These are phyloP conservation scores for Fusarium neocosmosporiellum DNA, from an alignment of 2,329 filamentous ascomycete genomes.

Conservation along the genomic window DNA sequence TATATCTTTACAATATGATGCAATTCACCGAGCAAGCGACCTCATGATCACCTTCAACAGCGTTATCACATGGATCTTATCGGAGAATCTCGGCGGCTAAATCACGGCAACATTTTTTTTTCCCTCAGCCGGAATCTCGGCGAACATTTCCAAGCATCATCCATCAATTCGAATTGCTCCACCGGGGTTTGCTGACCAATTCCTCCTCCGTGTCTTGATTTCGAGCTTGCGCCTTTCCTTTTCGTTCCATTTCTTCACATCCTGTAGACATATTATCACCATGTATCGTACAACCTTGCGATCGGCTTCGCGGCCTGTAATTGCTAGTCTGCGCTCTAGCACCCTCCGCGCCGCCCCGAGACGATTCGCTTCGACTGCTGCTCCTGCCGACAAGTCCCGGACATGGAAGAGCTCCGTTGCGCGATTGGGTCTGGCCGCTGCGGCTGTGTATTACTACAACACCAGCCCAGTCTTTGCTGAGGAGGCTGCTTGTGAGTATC, in stretches of 20 bases:
- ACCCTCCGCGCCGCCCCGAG: slow-evolving; percentile 55
- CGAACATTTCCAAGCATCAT: slow-evolving; percentile 32
- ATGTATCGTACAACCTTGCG: slow-evolving; percentile 67
- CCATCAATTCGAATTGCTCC: slow-evolving; percentile 23
- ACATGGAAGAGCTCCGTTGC: slow-evolving; percentile 83
- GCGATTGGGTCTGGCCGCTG: slow-evolving; percentile 81
- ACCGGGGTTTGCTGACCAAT: slow-evolving; percentile 37
- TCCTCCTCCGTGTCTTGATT: slow-evolving; percentile 24
- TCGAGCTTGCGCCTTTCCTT: slow-evolving; percentile 1
- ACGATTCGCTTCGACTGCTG: slow-evolving; percentile 64
- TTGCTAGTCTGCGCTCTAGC: slow-evolving; percentile 55
- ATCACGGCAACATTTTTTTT: slow-evolving; percentile 34
- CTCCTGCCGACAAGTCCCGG: slow-evolving; percentile 72
- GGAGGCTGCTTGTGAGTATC: slow-evolving; percentile 75
- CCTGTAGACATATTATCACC: slow-evolving; percentile 1
- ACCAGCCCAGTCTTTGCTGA: slow-evolving; percentile 90
- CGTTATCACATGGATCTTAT: slow-evolving; percentile 19
- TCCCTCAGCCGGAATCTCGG: slow-evolving; percentile 28
- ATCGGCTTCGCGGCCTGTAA: slow-evolving; percentile 58
- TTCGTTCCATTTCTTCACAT: slow-evolving; percentile 12
- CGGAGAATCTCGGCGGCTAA: slow-evolving; percentile 31
- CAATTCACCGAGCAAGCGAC: background rate
- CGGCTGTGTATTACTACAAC: slow-evolving; percentile 92
- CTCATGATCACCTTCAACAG: background rate
- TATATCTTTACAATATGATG: background rate